A percentile compares a stretch with the other conserved stretches of the same genome.
These are phyloP conservation scores for Mycena galericulata DNA, from an alignment of 768 basidiomycete species.

Conservation along the genomic window DNA sequence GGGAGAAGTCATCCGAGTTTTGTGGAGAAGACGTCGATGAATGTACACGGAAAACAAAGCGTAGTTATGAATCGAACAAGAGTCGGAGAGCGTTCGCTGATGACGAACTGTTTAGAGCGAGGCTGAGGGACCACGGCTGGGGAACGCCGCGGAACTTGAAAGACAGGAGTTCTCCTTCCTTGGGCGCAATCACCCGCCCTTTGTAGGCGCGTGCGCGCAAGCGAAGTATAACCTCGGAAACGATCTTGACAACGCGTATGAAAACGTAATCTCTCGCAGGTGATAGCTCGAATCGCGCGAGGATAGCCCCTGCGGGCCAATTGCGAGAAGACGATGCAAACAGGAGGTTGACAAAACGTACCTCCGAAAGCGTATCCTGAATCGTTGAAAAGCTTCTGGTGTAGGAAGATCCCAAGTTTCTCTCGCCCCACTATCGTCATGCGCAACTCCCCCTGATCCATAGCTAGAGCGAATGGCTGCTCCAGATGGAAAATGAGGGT, in stretches of 20 bases:
- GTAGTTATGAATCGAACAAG: background rate
- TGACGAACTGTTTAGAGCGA: background rate
- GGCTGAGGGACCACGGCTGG: background rate
- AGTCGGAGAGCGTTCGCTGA: background rate
- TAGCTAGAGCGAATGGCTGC: slow-evolving; percentile 5
- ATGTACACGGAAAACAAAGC: background rate
- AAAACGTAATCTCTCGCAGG: background rate
- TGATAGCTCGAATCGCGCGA: slow-evolving; percentile 25
- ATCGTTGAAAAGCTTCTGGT: slow-evolving; percentile 1
- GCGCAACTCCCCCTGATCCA: slow-evolving; percentile 9
- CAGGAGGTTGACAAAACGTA: background rate
- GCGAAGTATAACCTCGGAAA: slow-evolving; percentile 6
- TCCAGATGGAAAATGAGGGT: slow-evolving; percentile 11
- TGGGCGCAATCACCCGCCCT: background rate
- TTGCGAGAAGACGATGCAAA: background rate
- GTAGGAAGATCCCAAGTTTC: background rate
- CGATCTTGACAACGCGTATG: slow-evolving; percentile 18
- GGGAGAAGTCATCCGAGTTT: background rate
- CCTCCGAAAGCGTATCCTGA: slow-evolving; percentile 18
- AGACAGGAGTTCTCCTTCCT: background rate
- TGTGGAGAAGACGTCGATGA: background rate
- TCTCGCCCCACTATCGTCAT: slow-evolving; percentile 10
- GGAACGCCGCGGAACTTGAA: background rate
- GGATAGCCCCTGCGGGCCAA: background rate
- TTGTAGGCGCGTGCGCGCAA: background rate